Base-by-base conservation (phyloP, 257 asterid species). In the Solanum peruvianum region DNA sequence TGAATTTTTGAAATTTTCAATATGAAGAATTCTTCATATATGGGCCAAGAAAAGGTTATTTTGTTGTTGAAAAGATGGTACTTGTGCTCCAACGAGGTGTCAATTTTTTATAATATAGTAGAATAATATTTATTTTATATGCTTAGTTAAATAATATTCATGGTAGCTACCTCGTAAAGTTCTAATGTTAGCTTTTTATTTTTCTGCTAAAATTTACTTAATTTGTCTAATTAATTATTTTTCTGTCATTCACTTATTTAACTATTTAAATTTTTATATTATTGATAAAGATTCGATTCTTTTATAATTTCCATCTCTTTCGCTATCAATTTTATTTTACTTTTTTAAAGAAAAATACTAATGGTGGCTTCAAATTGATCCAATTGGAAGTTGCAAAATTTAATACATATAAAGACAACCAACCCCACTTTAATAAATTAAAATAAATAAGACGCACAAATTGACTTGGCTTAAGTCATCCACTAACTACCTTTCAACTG, bases 261-360 rank as follows among this genome's bases (percentile, higher is more conserved):
- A 21, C 1, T 58, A 21, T 21, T 5, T 21, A 0, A 21, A 21
- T 0, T 58, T 58, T 58, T 0, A 58, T 58, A 7, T 21, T 58
- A 0, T n/a, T n/a, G 0, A 2, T 1, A 0, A 62, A 25, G 12
- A 62, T n/a, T 62, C 1, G 31, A 62, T n/a, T 62, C 15, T 23
- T 60, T 60, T 60, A 23, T 23, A 23, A 60, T 62, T n/a, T n/a
- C 1, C 4, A 8, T 25, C 72, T 64, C 35, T 16, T 9, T 0
- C 12, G 1, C 2, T 0, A 27, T 0, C 8, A n/a, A n/a, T 23
- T 60, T 21, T 60, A 21, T 60, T 60, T 60, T 60, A 52, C 3
- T n/a, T 1, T 62, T 62, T 10, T 0, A 56, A 1, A 27, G 21
- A 67, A 0, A 67, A 67, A 13, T 10, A 29, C 1, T 6, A 14